A percentile compares a stretch with the other conserved stretches of the same genome.
These are phyloP conservation scores for Iberis pinnata DNA, from an alignment of 345 rosid genomes.

Conservation along the genomic window DNA sequence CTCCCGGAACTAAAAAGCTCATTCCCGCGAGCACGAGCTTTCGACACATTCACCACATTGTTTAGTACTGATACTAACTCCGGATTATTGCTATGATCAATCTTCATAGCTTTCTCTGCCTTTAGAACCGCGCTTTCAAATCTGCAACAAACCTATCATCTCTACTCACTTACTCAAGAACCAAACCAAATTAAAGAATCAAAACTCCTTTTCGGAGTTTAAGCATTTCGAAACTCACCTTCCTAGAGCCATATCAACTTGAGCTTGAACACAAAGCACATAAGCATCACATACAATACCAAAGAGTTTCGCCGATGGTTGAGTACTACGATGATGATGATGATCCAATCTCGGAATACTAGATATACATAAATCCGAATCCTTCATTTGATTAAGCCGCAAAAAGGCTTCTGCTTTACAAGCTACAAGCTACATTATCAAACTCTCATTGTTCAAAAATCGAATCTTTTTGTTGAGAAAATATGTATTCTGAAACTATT, in stretches of 20 bases:
- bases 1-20: constrained; percentile 70
- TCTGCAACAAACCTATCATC: constrained; percentile 65
- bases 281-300: constrained; percentile 73
- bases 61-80: constrained; percentile 51
- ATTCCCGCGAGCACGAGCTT: constrained; percentile 76
- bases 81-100: constrained; percentile 46
- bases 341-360: constrained; percentile 36
- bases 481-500: too few species aligned
- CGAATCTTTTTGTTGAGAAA: not conserved
- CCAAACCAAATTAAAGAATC: constrained; percentile 28
- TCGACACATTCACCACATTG: constrained; percentile 58
- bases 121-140: constrained; percentile 75
- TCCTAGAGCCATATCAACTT: constrained; percentile 89
- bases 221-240: constrained; percentile 58
- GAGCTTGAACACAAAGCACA: constrained; percentile 61
- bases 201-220: not conserved
- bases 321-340: constrained; percentile 25
- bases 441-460: constrained; percentile 1
- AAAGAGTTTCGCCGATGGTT: constrained; percentile 34
- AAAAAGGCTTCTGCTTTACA: constrained; percentile 84
- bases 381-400: constrained; percentile 69
- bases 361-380: constrained; percentile 57
- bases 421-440: constrained; percentile 59
- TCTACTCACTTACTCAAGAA: constrained; percentile 37
- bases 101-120: constrained; percentile 64